Conservation (phyloP, 2,329 filamentous ascomycete genomes). For the Penicillium sp. region DNA sequence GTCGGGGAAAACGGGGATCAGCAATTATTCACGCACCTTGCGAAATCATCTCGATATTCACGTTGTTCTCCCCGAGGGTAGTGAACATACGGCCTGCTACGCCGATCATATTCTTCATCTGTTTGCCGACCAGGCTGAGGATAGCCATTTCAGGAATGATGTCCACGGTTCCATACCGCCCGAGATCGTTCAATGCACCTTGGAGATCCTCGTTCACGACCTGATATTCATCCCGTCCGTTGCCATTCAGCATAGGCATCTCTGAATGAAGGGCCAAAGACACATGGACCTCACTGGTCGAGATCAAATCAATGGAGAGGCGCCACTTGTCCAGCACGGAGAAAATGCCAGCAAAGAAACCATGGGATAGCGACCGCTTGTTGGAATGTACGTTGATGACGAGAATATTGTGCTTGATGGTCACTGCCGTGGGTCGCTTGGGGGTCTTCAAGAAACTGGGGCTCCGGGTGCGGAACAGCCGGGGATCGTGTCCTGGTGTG, state of each 20-base stretch:
- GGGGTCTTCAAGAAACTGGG: conserved; percentile 54
- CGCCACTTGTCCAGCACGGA: conserved; percentile 80
- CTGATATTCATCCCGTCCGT: conserved; percentile 47
- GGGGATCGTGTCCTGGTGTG: conserved; percentile 55
- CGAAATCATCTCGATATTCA: conserved; percentile 99
- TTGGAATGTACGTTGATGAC: conserved; percentile 98
- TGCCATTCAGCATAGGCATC: conserved; percentile 50
- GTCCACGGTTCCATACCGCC: conserved; percentile 82
- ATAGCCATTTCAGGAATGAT: conserved; percentile 92
- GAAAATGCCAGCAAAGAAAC: conserved; percentile 93
- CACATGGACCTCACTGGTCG: conserved; percentile 93
- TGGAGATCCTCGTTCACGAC: conserved; percentile 62
- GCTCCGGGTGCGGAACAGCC: conserved; percentile 49
- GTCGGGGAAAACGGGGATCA: conserved; percentile 9
- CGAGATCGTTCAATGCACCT: conserved; percentile 65
- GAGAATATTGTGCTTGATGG: conserved; percentile 94
- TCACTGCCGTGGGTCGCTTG: conserved; percentile 81
- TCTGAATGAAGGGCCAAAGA: conserved; percentile 93
- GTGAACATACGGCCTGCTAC: conserved; percentile 94
- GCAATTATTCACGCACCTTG: conserved; percentile 63
- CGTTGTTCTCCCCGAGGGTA: conserved; percentile 83
- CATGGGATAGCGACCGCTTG: conserved; percentile 91
- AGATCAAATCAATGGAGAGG: conserved; percentile 92
- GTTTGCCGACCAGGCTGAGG: conserved; percentile 84
- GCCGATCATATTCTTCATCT: conserved; percentile 97